Percentiles rank a stretch among this genome's conserved stretches.
These are phyloP conservation scores for Backusella parvicylindrica DNA, from an alignment of 192 early-diverging fungal species.

Conservation along the genomic window DNA sequence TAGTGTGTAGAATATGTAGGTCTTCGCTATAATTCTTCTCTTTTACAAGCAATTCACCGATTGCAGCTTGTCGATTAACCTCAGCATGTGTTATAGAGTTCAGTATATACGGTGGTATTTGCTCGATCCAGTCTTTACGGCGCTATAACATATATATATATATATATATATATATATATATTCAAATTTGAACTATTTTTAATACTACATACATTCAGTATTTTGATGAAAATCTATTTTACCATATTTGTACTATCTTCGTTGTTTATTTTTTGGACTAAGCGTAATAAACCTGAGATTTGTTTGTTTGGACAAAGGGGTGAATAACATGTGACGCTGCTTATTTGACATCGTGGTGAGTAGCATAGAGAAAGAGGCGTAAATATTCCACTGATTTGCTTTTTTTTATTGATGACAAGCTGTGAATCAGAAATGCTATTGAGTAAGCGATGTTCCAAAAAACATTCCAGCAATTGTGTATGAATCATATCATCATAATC, in stretches of 20 bases:
- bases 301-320: slow-evolving; percentile 8
- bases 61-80: slow-evolving; percentile 21
- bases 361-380: slow-evolving; percentile 16
- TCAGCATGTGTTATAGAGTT: not conserved
- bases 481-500: not conserved
- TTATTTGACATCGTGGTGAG: slow-evolving; percentile 14
- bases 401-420: not conserved
- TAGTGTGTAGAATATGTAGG: slow-evolving; percentile 9
- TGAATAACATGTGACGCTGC: slow-evolving; percentile 1
- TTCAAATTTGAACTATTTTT: not conserved
- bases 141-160: not conserved
- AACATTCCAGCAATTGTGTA: not conserved
- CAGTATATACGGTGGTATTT: not conserved
- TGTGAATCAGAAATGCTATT: not conserved
- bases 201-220: not conserved
- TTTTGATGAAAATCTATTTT: not conserved
- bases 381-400: not conserved
- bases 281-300: not conserved
- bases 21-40: slow-evolving; percentile 19
- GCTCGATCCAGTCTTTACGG: not conserved
- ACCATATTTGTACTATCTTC: not conserved
- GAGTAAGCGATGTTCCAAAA: not conserved
- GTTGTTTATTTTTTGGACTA: not conserved
- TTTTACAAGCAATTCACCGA: slow-evolving; percentile 17
- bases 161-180: not conserved